Evolutionary conservation across 2,329 filamentous ascomycete species (phyloP).

Genomic region (Colletotrichum nymphaeae): DNA sequence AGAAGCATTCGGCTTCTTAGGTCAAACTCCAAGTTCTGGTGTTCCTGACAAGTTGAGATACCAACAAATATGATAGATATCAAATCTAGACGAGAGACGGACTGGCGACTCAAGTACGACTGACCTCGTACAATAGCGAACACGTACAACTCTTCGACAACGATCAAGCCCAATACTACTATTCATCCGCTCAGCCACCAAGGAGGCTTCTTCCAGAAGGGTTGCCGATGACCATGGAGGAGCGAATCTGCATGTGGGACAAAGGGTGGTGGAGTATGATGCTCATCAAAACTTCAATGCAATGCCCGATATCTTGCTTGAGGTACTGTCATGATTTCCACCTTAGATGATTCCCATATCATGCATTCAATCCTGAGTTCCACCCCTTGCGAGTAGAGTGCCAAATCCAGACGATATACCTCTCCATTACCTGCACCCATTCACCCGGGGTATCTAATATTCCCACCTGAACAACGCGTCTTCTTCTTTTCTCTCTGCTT

Average conservation of each 20-base stretch:
- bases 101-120: no score
- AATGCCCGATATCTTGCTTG: not conserved
- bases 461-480: conserved; percentile 16
- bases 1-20: no score
- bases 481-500: not conserved
- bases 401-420: not conserved
- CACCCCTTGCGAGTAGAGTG: conserved; percentile 11
- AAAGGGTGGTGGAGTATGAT: not conserved
- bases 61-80: no score
- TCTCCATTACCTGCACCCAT: conserved; percentile 23
- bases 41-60: no score
- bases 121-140: no score
- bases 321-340: not conserved
- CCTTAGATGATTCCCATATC: not conserved
- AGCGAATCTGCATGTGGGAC: not conserved
- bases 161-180: no score
- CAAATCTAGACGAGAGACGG: no score
- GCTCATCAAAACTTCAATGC: not conserved
- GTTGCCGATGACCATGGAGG: no score
- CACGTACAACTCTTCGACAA: no score
- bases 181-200: no score
- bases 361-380: conserved; percentile 14
- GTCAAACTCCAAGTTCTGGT: no score
- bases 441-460: conserved; percentile 32
- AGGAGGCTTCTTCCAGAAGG: no score